Evolutionary conservation across 257 asterid genomes (phyloP), one percentile per base, ranked within the genome.

Genomic region (Verbascum thapsus): DNA sequence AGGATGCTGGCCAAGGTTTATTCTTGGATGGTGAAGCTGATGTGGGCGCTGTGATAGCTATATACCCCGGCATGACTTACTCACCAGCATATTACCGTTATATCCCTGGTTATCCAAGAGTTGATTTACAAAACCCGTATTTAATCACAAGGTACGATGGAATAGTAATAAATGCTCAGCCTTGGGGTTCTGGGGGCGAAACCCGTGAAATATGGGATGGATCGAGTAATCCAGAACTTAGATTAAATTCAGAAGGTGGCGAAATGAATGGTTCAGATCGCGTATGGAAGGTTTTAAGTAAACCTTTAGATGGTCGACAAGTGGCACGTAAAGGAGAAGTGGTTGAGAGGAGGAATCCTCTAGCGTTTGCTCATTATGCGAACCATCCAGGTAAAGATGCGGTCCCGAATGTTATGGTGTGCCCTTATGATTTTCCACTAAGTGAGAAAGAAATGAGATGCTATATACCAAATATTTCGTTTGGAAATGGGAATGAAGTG

Each of bases 101-200:
- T 55, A 89, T 92, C 48, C 96, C 88, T 51, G 97, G 99, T 58
- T 92, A 89, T 64, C 99, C 96, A 0, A 79, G 95, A 72, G 85
- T 92, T 18, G 90, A 87, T 81, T 47, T 83, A 58, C 86, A 82
- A 38, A 88, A 89, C 73, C 82, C 98, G 5, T 88, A 89, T 53
- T 58, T 92, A 69, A 92, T 92, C 77, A 89, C 94, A 15, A 81
- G 96, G 71, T 92, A 89, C 66, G 99, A 92, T 23, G 97, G 94
- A 10, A 83, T 88, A 3, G 83, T 87, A 53, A 87, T 92, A 57
- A 87, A 89, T n/a, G 95, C 94, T 16, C 91, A 89, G 72, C 94
- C 99, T 1, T 92, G 99, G 98, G 97, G 96, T 37, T 44, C 20
- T n/a, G 96, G 98, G 8, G 95, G 91, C 34, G 98, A 83, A 65